phyloP scores from a whole-genome alignment of 2,329 filamentous ascomycete genomes.

The Botrytis porri region DNA sequence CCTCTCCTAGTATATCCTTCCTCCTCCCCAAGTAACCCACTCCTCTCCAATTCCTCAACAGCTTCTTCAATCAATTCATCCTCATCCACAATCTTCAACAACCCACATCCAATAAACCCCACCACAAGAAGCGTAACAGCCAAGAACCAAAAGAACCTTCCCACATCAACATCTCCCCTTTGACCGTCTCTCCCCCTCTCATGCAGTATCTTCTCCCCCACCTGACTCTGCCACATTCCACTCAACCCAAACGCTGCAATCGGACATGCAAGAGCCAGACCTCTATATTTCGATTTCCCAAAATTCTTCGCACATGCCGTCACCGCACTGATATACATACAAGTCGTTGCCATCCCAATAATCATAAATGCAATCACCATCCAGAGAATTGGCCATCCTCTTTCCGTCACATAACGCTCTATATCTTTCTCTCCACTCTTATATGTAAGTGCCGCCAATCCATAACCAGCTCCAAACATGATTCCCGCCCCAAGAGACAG shows the following conservation, averaged over 20 bases:
- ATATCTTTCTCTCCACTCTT: conserved; percentile 49
- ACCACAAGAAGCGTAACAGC: conserved; percentile 66
- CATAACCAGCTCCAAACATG: conserved; percentile 78
- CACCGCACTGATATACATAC: conserved; percentile 88
- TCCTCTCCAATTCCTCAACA: conserved; percentile 85
- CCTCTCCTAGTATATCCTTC: conserved; percentile 62
- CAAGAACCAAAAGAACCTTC: conserved; percentile 84
- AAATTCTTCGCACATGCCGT: conserved; percentile 99
- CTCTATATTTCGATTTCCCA: conserved; percentile 80
- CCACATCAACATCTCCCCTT: conserved; percentile 67
- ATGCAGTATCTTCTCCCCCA: conserved; percentile 75
- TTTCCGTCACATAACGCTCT: conserved; percentile 46
- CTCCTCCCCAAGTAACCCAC: conserved; percentile 74
- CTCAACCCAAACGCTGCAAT: conserved; percentile 92
- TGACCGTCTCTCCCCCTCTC: conserved; percentile 63
- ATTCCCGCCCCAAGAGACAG: conserved; percentile 69
- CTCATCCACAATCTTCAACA: conserved; percentile 77
- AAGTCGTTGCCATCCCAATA: conserved; percentile 79
- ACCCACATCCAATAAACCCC: conserved; percentile 70
- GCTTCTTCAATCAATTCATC: conserved; percentile 85
- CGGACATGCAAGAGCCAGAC: conserved; percentile 82
- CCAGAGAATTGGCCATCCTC: conserved; percentile 66
- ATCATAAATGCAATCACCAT: conserved; percentile 85
- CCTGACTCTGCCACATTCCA: conserved; percentile 92
- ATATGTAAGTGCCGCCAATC: conserved; percentile 79